Conservation (phyloP, 1,284 basidiomycete genomes). For the Bondarzewia mesenterica region DNA sequence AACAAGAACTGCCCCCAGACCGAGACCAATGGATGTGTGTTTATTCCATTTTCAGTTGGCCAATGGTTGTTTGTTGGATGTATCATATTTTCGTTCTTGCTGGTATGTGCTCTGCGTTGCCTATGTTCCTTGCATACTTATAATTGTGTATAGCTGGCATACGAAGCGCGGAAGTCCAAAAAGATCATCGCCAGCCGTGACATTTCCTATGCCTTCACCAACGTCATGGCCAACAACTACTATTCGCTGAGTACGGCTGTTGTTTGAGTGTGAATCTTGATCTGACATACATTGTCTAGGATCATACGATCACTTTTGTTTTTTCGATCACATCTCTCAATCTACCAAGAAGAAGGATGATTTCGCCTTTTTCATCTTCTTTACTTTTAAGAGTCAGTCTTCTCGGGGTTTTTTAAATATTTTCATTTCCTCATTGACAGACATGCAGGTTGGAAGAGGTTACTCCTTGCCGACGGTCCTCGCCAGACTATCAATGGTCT, state of each 20-base stretch:
- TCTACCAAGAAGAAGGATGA: constrained; percentile 96
- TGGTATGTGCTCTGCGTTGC: constrained; percentile 61
- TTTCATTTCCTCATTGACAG: constrained; percentile 6
- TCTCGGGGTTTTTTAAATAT: too few relatives aligned
- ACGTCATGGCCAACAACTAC: constrained; percentile 94
- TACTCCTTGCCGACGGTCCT: constrained; percentile 92
- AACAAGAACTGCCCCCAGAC: constrained; percentile 59
- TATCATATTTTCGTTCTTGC: constrained; percentile 93
- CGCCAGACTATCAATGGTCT: constrained; percentile 96
- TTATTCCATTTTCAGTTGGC: constrained; percentile 83
- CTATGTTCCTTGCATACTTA: constrained; percentile 1
- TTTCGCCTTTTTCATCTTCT: constrained; percentile 98
- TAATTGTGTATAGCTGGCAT: constrained; percentile 54
- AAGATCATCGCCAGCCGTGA: constrained; percentile 92
- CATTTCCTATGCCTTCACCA: constrained; percentile 95
- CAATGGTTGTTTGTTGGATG: constrained; percentile 98
- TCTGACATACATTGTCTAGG: constrained; percentile 33
- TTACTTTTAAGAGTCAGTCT: constrained; percentile 90
- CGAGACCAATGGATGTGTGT: constrained; percentile 60
- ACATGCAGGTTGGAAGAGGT: constrained; percentile 83
- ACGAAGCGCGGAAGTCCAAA: constrained; percentile 88
- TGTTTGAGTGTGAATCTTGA: constrained; percentile 1
- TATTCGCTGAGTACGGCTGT: constrained; percentile 75
- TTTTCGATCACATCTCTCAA: constrained; percentile 93
- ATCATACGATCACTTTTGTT: constrained; percentile 95